Evolutionary conservation across 169 alveolate genomes (phyloP).

Genomic region (Eimeria acervulina): DNA sequence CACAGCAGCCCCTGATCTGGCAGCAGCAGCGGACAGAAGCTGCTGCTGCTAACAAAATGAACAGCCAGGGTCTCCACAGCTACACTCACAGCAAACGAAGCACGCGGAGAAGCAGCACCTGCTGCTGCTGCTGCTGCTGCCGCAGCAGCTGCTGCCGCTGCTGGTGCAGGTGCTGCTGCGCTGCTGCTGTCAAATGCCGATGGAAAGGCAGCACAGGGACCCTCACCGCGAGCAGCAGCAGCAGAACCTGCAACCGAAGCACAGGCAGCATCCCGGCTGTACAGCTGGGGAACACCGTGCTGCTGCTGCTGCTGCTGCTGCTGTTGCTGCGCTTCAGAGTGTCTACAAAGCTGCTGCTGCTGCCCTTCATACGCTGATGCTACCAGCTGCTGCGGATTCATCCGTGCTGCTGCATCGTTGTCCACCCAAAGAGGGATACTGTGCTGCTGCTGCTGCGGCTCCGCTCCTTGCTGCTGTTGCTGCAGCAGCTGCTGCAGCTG

Average conservation of each 20-base stretch:
- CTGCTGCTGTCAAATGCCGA: background rate
- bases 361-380: slow-evolving; percentile 7
- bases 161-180: slow-evolving; percentile 15
- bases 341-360: slow-evolving; percentile 16
- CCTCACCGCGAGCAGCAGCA: slow-evolving; percentile 2
- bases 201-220: background rate
- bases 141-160: slow-evolving; percentile 29
- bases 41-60: slow-evolving; percentile 55
- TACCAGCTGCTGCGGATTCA: background rate
- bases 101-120: slow-evolving; percentile 24
- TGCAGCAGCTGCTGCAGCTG: background rate
- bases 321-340: too few species aligned
- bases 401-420: background rate
- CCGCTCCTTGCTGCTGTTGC: slow-evolving; percentile 9
- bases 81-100: slow-evolving; percentile 26
- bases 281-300: background rate
- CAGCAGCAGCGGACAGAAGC: slow-evolving; percentile 52
- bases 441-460: slow-evolving; percentile 2
- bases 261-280: background rate
- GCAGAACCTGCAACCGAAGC: background rate
- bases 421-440: background rate
- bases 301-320: slow-evolving; percentile 26
- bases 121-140: slow-evolving; percentile 34
- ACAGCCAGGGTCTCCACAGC: slow-evolving; percentile 24
- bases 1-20: background rate